Conservation (phyloP, 441 rosid genomes). For the Eruca vesicaria region DNA sequence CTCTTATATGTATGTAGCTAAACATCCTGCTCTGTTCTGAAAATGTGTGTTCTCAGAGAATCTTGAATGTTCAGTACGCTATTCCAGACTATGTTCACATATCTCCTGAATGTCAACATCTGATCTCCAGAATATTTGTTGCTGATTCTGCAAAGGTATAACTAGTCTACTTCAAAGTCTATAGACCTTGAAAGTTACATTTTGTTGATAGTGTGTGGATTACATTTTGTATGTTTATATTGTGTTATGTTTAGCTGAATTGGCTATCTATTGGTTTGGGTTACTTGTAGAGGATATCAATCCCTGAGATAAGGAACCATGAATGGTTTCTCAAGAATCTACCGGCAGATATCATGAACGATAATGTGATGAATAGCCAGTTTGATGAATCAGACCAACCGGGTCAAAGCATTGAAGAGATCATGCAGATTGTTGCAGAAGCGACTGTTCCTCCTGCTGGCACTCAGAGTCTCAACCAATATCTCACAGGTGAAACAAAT, state of each 20-base stretch:
- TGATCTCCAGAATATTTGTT: slow-evolving; percentile 89
- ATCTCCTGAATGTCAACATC: slow-evolving; percentile 85
- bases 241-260: background rate
- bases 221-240: too few relatives aligned
- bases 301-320: slow-evolving; percentile 80
- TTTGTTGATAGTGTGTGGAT: background rate
- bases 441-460: slow-evolving; percentile 92
- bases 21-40: background rate
- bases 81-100: slow-evolving; percentile 93
- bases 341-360: slow-evolving; percentile 81
- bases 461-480: slow-evolving; percentile 58
- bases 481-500: slow-evolving; percentile 43
- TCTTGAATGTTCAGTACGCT: slow-evolving; percentile 90
- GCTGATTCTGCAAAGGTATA: slow-evolving; percentile 86
- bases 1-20: background rate
- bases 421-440: slow-evolving; percentile 94
- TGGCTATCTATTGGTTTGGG: too few relatives aligned
- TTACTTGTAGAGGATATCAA: slow-evolving; percentile 82
- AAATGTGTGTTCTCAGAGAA: slow-evolving; percentile 59
- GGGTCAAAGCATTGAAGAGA: slow-evolving; percentile 77
- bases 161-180: background rate
- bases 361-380: slow-evolving; percentile 45
- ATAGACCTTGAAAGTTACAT: background rate
- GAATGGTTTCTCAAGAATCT: slow-evolving; percentile 96
- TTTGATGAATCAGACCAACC: slow-evolving; percentile 91